Conservation (phyloP, 192 early-diverging fungal species). For the Coemansia sp. region DNA sequence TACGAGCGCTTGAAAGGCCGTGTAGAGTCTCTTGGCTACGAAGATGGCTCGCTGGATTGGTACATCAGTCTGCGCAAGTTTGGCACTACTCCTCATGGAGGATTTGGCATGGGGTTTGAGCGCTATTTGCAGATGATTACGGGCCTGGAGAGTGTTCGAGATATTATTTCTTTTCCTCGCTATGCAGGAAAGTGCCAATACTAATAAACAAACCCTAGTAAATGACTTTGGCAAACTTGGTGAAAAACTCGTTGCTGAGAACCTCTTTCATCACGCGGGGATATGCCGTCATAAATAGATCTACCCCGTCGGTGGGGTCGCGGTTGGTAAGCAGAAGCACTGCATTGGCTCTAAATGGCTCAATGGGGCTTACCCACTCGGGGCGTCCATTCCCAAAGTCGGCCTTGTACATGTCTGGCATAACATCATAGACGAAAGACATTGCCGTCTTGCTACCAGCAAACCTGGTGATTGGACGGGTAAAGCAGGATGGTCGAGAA, state of each 20-base stretch:
- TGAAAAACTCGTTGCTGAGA: constrained; percentile 42
- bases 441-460: constrained; percentile 19
- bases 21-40: constrained; percentile 57
- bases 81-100: constrained; percentile 83
- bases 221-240: constrained; percentile 24
- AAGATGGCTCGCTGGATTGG: constrained; percentile 73
- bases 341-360: constrained; percentile 44
- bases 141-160: constrained; percentile 75
- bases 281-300: constrained; percentile 43
- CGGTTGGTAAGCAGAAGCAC: constrained; percentile 27
- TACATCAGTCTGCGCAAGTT: constrained; percentile 80
- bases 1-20: constrained; percentile 55
- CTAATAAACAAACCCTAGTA: constrained; percentile 35
- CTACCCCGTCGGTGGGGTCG: constrained; percentile 32
- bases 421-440: constrained; percentile 42
- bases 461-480: constrained; percentile 31
- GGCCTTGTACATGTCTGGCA: constrained; percentile 41
- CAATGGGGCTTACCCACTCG: constrained; percentile 43
- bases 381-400: constrained; percentile 45
- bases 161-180: constrained; percentile 65
- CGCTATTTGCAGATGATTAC: constrained; percentile 73
- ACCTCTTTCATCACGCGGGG: constrained; percentile 43
- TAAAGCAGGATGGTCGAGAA: constrained; percentile 32
- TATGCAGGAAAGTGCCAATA: constrained; percentile 57
- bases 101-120: constrained; percentile 90